Conservation (phyloP, 345 rosid species). For the Pistacia integerrima region DNA sequence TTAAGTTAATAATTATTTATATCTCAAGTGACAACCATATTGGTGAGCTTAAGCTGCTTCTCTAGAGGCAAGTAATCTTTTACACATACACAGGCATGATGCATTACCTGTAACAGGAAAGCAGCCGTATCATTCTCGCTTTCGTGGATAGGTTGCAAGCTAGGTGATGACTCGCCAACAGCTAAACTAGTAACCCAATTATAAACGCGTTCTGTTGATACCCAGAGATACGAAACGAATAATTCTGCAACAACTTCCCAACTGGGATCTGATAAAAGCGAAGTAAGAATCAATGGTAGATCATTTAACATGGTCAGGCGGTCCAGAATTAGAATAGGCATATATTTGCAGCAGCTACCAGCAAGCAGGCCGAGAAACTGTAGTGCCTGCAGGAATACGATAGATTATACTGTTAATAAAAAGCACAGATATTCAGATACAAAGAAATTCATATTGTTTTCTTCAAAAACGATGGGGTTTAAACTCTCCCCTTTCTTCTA, state of each 20-base stretch:
- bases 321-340: constrained; percentile 80
- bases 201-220: constrained; percentile 66
- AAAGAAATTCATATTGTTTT: neutral
- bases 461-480: neutral
- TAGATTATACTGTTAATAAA: neutral
- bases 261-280: constrained; percentile 57
- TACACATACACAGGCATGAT: constrained; percentile 51
- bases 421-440: neutral
- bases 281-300: constrained; percentile 69
- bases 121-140: constrained; percentile 47
- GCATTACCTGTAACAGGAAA: constrained; percentile 54
- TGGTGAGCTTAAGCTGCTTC: constrained; percentile 70
- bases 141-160: constrained; percentile 37
- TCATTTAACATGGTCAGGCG: constrained; percentile 51
- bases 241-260: constrained; percentile 63
- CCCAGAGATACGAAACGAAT: constrained; percentile 50
- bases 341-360: constrained; percentile 82
- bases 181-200: constrained; percentile 34
- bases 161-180: constrained; percentile 22
- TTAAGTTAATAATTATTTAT: too few relatives aligned
- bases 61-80: constrained; percentile 67
- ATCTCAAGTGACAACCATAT: constrained; percentile 40
- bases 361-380: constrained; percentile 70
- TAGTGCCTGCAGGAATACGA: constrained; percentile 53
- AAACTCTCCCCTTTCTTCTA: neutral